Conservation (phyloP, 352 stramenopile genomes). For the Elongisporangium undulatum region DNA sequence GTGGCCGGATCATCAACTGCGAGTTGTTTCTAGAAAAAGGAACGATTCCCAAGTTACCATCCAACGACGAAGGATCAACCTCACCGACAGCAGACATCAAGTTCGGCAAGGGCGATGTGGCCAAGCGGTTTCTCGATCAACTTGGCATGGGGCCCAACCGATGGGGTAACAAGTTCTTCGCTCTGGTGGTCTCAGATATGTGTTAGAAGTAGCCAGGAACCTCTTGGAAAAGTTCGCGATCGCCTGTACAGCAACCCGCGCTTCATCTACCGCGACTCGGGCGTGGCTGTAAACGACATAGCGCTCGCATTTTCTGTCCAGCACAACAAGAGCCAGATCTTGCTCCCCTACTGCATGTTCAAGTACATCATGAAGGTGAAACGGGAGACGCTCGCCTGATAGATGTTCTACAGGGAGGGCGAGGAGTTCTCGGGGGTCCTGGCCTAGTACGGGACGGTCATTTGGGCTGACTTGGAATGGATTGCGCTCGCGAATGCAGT, state of each 20-base stretch:
- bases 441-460: slow-evolving; percentile 43
- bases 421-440: slow-evolving; percentile 39
- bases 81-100: slow-evolving; percentile 38
- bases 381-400: slow-evolving; percentile 48
- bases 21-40: slow-evolving; percentile 33
- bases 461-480: slow-evolving; percentile 53
- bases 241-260: slow-evolving; percentile 48
- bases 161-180: slow-evolving; percentile 51
- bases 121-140: slow-evolving; percentile 37
- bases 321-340: slow-evolving; percentile 24
- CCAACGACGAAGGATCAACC: slow-evolving; percentile 27
- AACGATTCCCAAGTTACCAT: slow-evolving; percentile 32
- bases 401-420: slow-evolving; percentile 49
- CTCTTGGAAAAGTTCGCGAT: slow-evolving; percentile 53
- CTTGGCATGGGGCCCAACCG: slow-evolving; percentile 19
- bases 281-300: slow-evolving; percentile 37
- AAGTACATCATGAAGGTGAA: slow-evolving; percentile 46
- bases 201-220: slow-evolving; percentile 22
- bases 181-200: slow-evolving; percentile 50
- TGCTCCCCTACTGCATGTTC: slow-evolving; percentile 51
- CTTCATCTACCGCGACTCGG: slow-evolving; percentile 42
- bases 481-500: slow-evolving; percentile 22
- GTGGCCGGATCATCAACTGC: slow-evolving; percentile 46
- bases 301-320: slow-evolving; percentile 36
- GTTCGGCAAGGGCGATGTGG: slow-evolving; percentile 51